Percentiles rank a stretch among this genome's conserved stretches.
These are phyloP conservation scores for Chlorella sorokiniana DNA, from an alignment of 139 green algal species.

Conservation along the genomic window DNA sequence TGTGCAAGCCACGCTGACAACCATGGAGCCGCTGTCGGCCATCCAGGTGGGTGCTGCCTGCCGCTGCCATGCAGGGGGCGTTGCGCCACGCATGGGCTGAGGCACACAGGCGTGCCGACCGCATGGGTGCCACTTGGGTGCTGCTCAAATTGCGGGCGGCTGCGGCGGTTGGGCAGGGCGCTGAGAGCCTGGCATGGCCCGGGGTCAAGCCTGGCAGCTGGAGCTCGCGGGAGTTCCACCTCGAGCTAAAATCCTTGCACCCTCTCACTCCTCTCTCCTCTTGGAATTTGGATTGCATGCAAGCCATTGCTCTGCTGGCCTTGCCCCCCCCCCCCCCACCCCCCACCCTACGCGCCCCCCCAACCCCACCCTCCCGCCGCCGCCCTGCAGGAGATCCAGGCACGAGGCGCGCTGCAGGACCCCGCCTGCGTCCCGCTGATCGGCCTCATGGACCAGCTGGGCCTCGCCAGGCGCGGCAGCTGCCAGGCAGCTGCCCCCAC, in stretches of 20 bases:
- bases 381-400: conserved; percentile 57
- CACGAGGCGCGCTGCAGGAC: conserved; percentile 50
- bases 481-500: not conserved
- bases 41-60: conserved; percentile 13
- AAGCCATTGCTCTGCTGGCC: not conserved
- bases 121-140: too few relatives aligned
- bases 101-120: too few relatives aligned
- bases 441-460: conserved; percentile 76
- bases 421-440: conserved; percentile 70
- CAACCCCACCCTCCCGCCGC: conserved; percentile 33
- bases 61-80: too few relatives aligned
- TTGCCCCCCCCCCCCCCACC: not conserved
- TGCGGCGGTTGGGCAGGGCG: too few relatives aligned
- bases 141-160: too few relatives aligned
- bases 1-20: conserved; percentile 48
- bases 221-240: too few relatives aligned
- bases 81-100: too few relatives aligned
- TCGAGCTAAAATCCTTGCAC: too few relatives aligned
- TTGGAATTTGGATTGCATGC: too few relatives aligned
- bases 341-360: not conserved
- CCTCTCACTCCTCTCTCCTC: too few relatives aligned
- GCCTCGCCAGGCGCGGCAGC: conserved; percentile 36
- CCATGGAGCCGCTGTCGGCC: conserved; percentile 47
- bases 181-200: too few relatives aligned
- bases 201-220: too few relatives aligned